These are phyloP conservation scores for Hymenotorrendiella dingleyae DNA, from an alignment of 2,329 filamentous ascomycete species.

Conservation along the genomic window DNA sequence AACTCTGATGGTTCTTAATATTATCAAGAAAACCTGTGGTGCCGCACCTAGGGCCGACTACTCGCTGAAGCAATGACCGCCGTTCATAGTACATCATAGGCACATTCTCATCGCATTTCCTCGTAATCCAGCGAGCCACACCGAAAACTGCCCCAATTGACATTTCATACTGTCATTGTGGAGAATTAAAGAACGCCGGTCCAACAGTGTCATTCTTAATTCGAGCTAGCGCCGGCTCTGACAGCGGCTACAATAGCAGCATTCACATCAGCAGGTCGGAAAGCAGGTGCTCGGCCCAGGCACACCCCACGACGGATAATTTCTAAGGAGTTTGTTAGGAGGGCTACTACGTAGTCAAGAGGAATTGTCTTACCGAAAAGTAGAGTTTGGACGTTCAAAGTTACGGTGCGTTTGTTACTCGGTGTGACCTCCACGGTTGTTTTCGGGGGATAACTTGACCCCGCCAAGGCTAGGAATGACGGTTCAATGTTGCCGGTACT, in stretches of 20 bases:
- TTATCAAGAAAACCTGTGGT: no score
- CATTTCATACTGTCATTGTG: no score
- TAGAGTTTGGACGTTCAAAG: slow-evolving; percentile 28
- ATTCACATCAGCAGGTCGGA: slow-evolving; percentile 29
- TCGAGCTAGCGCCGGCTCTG: slow-evolving; percentile 9
- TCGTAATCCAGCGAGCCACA: no score
- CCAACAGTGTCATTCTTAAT: no score
- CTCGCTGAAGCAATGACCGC: no score
- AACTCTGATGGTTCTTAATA: no score
- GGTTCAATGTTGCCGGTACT: slow-evolving; percentile 15
- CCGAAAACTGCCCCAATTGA: no score
- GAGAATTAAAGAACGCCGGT: no score
- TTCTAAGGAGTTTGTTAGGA: slow-evolving; percentile 19
- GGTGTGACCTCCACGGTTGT: background rate
- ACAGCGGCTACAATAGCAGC: slow-evolving; percentile 26
- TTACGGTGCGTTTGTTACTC: slow-evolving; percentile 19
- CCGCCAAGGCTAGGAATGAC: slow-evolving; percentile 14
- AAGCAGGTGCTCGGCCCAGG: slow-evolving; percentile 29
- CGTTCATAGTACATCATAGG: no score
- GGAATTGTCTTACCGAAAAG: slow-evolving; percentile 26
- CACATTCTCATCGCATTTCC: no score
- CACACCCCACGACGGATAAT: slow-evolving; percentile 25
- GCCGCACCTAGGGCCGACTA: no score
- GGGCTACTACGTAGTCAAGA: background rate
- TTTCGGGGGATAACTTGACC: background rate